phyloP scores from a whole-genome alignment of 768 basidiomycete genomes.

The Macrolepiota fuliginosa region DNA sequence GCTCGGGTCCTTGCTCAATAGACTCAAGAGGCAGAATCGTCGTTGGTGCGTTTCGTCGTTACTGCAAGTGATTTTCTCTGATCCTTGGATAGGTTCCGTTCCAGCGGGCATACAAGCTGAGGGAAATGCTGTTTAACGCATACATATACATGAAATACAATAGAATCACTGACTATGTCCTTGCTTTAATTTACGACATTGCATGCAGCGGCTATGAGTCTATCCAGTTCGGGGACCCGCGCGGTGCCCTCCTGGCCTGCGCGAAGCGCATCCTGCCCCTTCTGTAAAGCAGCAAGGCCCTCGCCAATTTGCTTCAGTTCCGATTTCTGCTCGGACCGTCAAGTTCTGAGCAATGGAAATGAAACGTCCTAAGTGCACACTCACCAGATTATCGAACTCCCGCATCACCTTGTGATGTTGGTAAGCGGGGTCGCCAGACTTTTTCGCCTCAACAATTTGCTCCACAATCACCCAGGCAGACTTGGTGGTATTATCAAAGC shows the following conservation, averaged over 20 bases:
- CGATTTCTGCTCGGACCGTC: background rate
- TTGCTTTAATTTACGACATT: background rate
- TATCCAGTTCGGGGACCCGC: background rate
- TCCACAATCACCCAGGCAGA: background rate
- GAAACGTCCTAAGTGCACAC: background rate
- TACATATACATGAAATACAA: background rate
- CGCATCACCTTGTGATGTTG: background rate
- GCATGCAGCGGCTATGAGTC: background rate
- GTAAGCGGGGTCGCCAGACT: background rate
- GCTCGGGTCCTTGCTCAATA: background rate
- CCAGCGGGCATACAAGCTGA: background rate
- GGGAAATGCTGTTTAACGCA: background rate
- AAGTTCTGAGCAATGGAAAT: no score
- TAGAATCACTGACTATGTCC: background rate
- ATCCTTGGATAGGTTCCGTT: background rate
- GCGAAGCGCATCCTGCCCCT: background rate
- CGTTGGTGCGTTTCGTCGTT: background rate
- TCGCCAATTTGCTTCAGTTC: background rate
- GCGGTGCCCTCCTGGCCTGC: background rate
- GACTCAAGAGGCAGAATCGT: conserved; percentile 2
- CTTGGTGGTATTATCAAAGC: background rate
- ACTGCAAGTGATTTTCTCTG: background rate
- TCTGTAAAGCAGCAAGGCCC: background rate
- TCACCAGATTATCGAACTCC: background rate
- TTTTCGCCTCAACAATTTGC: background rate